Evolutionary conservation across 2,329 filamentous ascomycete genomes (phyloP).

Genomic region (Ilyonectria mors-panacis): DNA sequence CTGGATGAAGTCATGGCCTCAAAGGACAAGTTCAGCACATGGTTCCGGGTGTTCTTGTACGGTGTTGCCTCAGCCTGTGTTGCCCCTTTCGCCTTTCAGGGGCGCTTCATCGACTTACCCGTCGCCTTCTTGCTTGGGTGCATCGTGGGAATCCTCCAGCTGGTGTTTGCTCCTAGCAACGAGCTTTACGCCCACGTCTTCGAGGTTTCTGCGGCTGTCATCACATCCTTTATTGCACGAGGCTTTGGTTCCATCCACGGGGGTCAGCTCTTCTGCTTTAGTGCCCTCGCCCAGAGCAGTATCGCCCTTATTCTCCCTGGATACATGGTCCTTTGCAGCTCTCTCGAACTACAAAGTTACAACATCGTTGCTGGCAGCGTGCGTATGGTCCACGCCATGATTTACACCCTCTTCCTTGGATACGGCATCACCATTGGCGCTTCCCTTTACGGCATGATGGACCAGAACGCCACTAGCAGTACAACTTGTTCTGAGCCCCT

Average conservation of each 20-base stretch:
- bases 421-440: conserved; percentile 82
- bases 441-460: conserved; percentile 75
- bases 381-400: conserved; percentile 82
- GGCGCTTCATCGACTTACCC: conserved; percentile 83
- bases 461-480: conserved; percentile 65
- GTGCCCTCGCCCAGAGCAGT: conserved; percentile 79
- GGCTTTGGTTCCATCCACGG: conserved; percentile 76
- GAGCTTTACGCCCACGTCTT: conserved; percentile 75
- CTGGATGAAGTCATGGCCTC: conserved; percentile 69
- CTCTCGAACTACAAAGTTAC: conserved; percentile 78
- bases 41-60: conserved; percentile 76
- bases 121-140: conserved; percentile 83
- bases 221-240: conserved; percentile 79
- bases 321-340: conserved; percentile 62
- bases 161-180: conserved; percentile 81
- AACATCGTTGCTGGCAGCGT: conserved; percentile 81
- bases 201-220: conserved; percentile 69
- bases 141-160: conserved; percentile 80
- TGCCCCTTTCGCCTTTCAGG: conserved; percentile 85
- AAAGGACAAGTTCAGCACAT: conserved; percentile 63
- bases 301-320: conserved; percentile 83
- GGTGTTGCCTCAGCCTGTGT: conserved; percentile 83
- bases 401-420: conserved; percentile 81
- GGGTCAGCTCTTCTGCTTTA: conserved; percentile 77
- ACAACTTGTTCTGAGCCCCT: conserved; percentile 63